A percentile compares a stretch with the other conserved stretches of the same genome.
Evolutionary conservation across 169 alveolate species (phyloP).

Genomic region (Toxoplasma gondii): DNA sequence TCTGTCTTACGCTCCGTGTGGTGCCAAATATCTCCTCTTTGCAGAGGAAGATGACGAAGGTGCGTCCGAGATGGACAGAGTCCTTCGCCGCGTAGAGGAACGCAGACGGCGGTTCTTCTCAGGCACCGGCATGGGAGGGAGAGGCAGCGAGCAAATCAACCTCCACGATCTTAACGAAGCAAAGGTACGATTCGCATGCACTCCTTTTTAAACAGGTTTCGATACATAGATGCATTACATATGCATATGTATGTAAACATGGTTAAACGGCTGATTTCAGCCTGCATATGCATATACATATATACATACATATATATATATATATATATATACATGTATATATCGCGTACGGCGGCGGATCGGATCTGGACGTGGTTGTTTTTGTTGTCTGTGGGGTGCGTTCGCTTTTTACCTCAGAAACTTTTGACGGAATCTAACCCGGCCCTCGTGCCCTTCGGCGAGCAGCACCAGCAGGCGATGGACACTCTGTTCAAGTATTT

Average conservation of each 20-base stretch:
- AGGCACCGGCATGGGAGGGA: neutral
- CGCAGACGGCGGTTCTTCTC: neutral
- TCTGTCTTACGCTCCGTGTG: neutral
- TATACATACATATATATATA: neutral
- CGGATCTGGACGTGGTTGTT: neutral
- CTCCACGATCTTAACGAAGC: constrained; percentile 22
- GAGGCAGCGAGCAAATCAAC: neutral
- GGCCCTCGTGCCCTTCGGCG: constrained; percentile 55
- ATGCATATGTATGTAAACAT: neutral
- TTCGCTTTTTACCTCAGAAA: neutral
- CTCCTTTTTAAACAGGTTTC: neutral
- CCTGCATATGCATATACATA: neutral
- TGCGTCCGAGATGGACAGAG: constrained; percentile 31
- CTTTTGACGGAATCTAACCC: constrained; percentile 55
- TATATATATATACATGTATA: neutral
- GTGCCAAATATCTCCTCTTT: neutral
- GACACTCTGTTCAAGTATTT: constrained; percentile 50
- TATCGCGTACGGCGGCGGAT: neutral
- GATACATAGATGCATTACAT: neutral
- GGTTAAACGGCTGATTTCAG: too few species aligned
- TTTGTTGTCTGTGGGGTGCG: neutral
- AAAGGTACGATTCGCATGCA: neutral
- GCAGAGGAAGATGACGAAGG: constrained; percentile 43
- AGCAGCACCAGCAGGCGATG: constrained; percentile 54
- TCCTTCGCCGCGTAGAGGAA: neutral